Evolutionary conservation across 352 stramenopile species (phyloP), one percentile per base, ranked within the genome.

Genomic region (Phytophthora sp.): DNA sequence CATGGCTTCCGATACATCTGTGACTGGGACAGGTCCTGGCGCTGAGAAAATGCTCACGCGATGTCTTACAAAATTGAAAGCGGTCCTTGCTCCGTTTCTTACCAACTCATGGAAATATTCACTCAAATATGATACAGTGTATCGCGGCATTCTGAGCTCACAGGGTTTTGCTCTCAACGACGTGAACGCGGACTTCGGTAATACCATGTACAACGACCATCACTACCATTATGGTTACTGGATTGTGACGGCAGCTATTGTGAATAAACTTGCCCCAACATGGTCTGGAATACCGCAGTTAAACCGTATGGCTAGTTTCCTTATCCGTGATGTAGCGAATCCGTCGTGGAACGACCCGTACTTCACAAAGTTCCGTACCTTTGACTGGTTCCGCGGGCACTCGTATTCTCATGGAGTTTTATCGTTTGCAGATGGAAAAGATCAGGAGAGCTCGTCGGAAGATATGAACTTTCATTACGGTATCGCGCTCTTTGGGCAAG

Each of bases 151-250:
- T 26, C 17, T 79, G 43, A 76, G 70, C 61, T 60, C 53, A 10
- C 51, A 79, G 34, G 70, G 66, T 3, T 79, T 79, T 35, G 31
- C 18, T 30, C 28, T 32, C 12, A 54, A 69, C 3, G 62, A 76
- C 30, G 15, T 56, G 23, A 68, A 76, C 42, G 61, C 62, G 0
- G 70, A 79, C 50, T 79, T 79, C 38, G 66, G 70, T 50, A 76
- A 72, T 57, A 69, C 61, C 38, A 61, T 76, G 61, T 76, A 76
- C 62, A 76, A 75, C 52, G 67, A 76, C 37, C 67, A 76, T 24
- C 67, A 76, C 39, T 76, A 65, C 35, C 67, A 76, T 46, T 76
- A 65, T 41, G 67, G 67, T 26, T 72, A 76, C 58, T 76, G 68
- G 68, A 62, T 76, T 18, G 42, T 61, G n/a, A 55, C 63, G 1